A percentile compares a stretch with the other conserved stretches of the same genome.
phyloP scores from a whole-genome alignment of 345 rosid genomes.

The Balakata baccata region DNA sequence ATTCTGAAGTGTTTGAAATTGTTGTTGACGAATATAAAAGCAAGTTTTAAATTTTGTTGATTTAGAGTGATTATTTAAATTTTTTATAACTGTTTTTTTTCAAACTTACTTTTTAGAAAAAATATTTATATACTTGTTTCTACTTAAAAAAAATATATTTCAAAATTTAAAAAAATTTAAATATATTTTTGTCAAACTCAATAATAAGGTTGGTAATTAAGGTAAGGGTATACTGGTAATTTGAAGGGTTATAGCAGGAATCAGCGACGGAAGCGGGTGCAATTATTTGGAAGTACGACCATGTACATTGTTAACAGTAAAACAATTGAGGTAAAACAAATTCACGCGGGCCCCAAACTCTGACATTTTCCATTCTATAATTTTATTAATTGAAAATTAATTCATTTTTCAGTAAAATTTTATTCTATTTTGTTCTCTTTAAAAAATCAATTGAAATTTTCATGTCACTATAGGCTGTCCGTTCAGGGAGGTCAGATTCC shows the following conservation, averaged over 20 bases:
- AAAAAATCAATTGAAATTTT: background rate
- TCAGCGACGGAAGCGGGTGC: constrained; percentile 25
- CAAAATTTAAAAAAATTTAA: too few species aligned
- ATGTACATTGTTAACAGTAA: background rate
- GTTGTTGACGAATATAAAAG: too few species aligned
- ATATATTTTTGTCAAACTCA: too few species aligned
- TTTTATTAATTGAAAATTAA: too few species aligned
- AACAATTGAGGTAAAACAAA: background rate
- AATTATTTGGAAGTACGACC: constrained; percentile 29
- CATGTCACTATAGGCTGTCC: constrained; percentile 13
- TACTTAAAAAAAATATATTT: too few species aligned
- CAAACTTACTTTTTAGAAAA: too few species aligned
- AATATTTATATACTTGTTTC: too few species aligned
- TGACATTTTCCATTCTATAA: constrained; percentile 14
- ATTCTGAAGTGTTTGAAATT: too few species aligned
- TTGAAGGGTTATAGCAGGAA: background rate
- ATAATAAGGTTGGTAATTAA: background rate
- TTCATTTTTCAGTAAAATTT: background rate
- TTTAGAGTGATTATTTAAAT: too few species aligned
- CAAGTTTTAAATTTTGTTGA: too few species aligned
- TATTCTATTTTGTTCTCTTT: background rate
- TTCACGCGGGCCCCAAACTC: constrained; percentile 24
- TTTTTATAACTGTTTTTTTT: too few species aligned
- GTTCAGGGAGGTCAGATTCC: constrained; percentile 11
- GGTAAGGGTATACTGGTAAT: constrained; percentile 6